Base-by-base conservation (phyloP, 306 rosid species). In the Dalbergia cultrata region DNA sequence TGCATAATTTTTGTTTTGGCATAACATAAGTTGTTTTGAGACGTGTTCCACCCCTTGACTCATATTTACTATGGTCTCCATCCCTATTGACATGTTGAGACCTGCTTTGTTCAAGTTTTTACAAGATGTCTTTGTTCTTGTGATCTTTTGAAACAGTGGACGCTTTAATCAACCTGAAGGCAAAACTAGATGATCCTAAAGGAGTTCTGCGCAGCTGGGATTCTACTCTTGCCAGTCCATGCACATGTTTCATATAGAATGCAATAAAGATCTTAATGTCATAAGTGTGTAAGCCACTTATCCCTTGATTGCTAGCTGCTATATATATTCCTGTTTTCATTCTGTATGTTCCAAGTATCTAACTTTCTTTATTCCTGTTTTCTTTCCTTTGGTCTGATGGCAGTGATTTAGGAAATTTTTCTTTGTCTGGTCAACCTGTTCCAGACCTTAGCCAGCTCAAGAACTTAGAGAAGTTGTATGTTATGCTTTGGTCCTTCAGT, bases 351-450 rank as follows among this genome's bases (percentile, higher is more conserved):
- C 31, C 31, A 26, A 26, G 31, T 26, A 26, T 26, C 31, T 26
- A 26, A 26, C 31, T 26, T 26, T 26, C 2, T 26, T 3, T 26
- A 1, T 26, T 26, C 31, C 31, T 26, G 31, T 26, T 26, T 26
- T 26, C 31, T 26, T 26, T 26, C 31, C 31, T 26, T 26, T 26
- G 31, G 31, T 26, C 31, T 26, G 31, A 26, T 26, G 67, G 9
- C 85, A 93, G 98, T 82, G 87, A 88, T 83, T 93, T 93, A 66
- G 95, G 92, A 79, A 91, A 91, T 86, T 87, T 90, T 18, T 76
- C 88, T 83, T 89, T 93, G 68, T 59, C 93, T 17, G 94, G 98
- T 71, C 12, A 1, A 64, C 84, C 91, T 63, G 98, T 83, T 78
- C 54, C 88, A 41, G 69, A 88, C 37, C 94, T 93, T 80, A 95